A percentile compares a stretch with the other conserved stretches of the same genome.
Evolutionary conservation across 169 alveolate species (phyloP).

Genomic region (Cryptosporidium parvum): DNA sequence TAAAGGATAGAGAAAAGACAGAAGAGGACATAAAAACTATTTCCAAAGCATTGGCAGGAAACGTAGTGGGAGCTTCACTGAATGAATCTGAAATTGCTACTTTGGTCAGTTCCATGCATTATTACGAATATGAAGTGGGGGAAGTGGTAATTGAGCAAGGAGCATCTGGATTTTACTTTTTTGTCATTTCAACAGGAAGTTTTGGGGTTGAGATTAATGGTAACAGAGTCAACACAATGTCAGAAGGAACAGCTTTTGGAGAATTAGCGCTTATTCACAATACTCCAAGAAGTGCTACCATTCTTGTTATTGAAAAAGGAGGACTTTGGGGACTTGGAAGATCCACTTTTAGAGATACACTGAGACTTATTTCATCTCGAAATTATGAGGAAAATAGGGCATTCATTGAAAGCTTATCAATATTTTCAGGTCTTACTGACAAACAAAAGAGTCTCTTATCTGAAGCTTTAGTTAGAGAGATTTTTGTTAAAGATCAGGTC

Average conservation of each 20-base stretch:
- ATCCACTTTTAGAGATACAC: conserved; percentile 90
- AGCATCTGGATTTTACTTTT: conserved; percentile 87
- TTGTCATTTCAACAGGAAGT: conserved; percentile 87
- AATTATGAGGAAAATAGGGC: conserved; percentile 90
- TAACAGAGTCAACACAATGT: conserved; percentile 88
- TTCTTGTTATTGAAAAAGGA: conserved; percentile 89
- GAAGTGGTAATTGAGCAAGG: conserved; percentile 89
- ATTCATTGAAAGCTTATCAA: conserved; percentile 90
- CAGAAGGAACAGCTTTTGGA: conserved; percentile 96
- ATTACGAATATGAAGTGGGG: conserved; percentile 86
- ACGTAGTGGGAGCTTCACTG: conserved; percentile 87
- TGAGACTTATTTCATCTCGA: conserved; percentile 87
- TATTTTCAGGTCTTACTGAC: conserved; percentile 89
- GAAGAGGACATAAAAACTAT: conserved; percentile 84
- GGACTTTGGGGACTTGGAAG: conserved; percentile 95
- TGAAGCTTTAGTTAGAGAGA: conserved; percentile 88
- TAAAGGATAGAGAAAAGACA: conserved; percentile 82
- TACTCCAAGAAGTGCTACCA: conserved; percentile 97
- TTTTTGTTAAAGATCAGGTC: conserved; percentile 84
- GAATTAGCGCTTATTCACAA: conserved; percentile 98
- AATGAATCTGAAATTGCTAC: conserved; percentile 90
- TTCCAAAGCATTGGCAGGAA: conserved; percentile 84
- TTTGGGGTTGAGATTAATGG: conserved; percentile 91
- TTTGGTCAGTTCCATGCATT: conserved; percentile 89
- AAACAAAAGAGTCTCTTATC: conserved; percentile 90